Evolutionary conservation across 2,329 filamentous ascomycete genomes (phyloP).

Genomic region (Hypoxylon sp.): DNA sequence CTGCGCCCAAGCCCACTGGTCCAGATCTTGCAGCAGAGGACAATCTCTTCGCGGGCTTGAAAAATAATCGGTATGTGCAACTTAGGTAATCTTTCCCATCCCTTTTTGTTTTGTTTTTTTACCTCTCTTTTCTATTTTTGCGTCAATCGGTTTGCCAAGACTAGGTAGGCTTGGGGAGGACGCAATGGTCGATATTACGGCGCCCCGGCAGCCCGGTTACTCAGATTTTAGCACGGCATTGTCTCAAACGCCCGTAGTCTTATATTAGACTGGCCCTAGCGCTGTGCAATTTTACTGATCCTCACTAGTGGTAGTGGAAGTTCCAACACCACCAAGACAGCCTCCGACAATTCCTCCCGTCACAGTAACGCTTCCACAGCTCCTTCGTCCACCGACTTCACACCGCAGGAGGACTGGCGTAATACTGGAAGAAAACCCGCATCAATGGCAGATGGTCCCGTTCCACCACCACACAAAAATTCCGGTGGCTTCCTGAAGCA

Average conservation of each 20-base stretch:
- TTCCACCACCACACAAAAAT: conserved; percentile 61
- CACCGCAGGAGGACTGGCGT: conserved; percentile 57
- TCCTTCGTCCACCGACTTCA: conserved; percentile 67
- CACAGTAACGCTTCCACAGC: conserved; percentile 73
- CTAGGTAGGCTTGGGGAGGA: conserved; percentile 18
- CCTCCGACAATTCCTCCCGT: conserved; percentile 71
- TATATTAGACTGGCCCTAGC: conserved; percentile 47
- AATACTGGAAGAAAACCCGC: conserved; percentile 53
- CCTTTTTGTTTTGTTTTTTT: too few relatives aligned
- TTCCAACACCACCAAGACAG: conserved; percentile 71
- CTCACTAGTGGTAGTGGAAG: conserved; percentile 67
- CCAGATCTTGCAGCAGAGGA: conserved; percentile 59
- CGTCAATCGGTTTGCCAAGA: conserved; percentile 27
- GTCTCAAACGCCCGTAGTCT: conserved; percentile 42
- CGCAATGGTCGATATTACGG: conserved; percentile 28
- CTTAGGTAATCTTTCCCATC: conserved; percentile 24
- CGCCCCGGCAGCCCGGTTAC: conserved; percentile 20
- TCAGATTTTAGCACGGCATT: conserved; percentile 38
- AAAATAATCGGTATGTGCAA: conserved; percentile 67
- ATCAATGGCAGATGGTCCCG: conserved; percentile 55
- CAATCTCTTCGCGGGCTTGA: conserved; percentile 70
- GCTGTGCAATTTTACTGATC: conserved; percentile 56
- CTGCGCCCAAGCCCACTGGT: conserved; percentile 56
- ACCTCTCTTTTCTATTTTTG: conserved; percentile 34
- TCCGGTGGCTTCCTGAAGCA: conserved; percentile 67